These are phyloP conservation scores for Leccinum pellstonianum DNA, from an alignment of 768 basidiomycete species.

Conservation along the genomic window DNA sequence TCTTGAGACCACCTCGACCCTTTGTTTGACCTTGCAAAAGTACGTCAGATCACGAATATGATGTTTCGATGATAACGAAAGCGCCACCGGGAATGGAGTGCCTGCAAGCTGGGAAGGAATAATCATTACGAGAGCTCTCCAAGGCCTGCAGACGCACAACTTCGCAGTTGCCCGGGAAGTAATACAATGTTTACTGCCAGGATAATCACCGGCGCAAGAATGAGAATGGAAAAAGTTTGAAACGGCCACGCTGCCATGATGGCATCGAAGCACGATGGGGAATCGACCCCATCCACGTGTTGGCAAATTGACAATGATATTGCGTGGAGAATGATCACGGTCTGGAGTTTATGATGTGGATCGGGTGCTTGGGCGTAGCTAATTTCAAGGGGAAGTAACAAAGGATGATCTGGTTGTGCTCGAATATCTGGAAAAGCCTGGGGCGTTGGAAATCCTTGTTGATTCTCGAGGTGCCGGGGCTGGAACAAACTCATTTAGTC, in stretches of 20 bases:
- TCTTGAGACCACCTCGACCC: neutral
- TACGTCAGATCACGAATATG: neutral
- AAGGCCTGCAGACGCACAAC: neutral
- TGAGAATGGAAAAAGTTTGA: neutral
- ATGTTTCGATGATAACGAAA: neutral
- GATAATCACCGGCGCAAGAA: conserved; percentile 1
- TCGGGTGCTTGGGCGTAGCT: neutral
- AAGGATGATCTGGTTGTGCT: neutral
- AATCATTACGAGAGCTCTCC: neutral
- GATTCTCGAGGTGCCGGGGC: neutral
- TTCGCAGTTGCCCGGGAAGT: neutral
- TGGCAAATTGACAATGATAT: neutral
- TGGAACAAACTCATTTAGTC: neutral
- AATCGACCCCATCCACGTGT: neutral
- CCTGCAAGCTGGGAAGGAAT: neutral
- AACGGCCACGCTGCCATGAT: neutral
- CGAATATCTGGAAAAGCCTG: neutral
- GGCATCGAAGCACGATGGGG: neutral
- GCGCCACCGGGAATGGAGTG: neutral
- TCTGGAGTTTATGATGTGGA: neutral
- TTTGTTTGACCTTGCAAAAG: neutral
- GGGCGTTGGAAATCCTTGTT: neutral
- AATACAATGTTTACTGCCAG: neutral
- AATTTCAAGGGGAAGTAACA: neutral
- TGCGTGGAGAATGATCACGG: neutral